Evolutionary conservation across 2,329 filamentous ascomycete genomes (phyloP).

Genomic region (Eurotiales sp.): DNA sequence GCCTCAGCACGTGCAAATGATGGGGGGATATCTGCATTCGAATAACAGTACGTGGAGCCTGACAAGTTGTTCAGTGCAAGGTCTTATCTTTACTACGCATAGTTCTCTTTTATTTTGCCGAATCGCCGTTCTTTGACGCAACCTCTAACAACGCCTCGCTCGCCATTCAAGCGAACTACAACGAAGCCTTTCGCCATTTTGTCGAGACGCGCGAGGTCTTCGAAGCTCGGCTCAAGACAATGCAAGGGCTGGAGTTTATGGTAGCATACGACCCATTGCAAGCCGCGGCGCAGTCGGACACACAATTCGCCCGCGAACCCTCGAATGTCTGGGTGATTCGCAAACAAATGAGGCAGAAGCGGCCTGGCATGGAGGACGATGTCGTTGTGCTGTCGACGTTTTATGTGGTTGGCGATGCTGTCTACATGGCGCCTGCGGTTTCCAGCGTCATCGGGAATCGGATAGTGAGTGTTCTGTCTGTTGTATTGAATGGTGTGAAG

Average conservation of each 20-base stretch:
- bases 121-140: slow-evolving; percentile 61
- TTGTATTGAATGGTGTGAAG: no score
- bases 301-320: slow-evolving; percentile 42
- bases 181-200: slow-evolving; percentile 47
- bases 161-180: slow-evolving; percentile 49
- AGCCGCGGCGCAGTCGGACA: slow-evolving; percentile 39
- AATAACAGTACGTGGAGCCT: slow-evolving; percentile 37
- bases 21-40: slow-evolving; percentile 44
- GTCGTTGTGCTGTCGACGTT: slow-evolving; percentile 55
- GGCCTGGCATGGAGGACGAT: slow-evolving; percentile 43
- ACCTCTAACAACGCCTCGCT: slow-evolving; percentile 59
- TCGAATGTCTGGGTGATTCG: slow-evolving; percentile 58
- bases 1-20: slow-evolving; percentile 43
- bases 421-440: slow-evolving; percentile 61
- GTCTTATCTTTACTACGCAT: background rate
- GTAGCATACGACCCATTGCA: slow-evolving; percentile 56
- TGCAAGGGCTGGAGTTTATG: slow-evolving; percentile 58
- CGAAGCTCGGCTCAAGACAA: slow-evolving; percentile 51
- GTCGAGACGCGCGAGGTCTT: slow-evolving; percentile 55
- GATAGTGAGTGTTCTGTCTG: slow-evolving; percentile 40
- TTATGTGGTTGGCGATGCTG: slow-evolving; percentile 57
- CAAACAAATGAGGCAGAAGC: slow-evolving; percentile 53
- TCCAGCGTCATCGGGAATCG: slow-evolving; percentile 55
- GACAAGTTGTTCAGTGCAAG: background rate
- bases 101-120: slow-evolving; percentile 61